These are phyloP conservation scores for Oryza officinalis DNA, from an alignment of 176 grass and related monocot genomes.

Conservation along the genomic window DNA sequence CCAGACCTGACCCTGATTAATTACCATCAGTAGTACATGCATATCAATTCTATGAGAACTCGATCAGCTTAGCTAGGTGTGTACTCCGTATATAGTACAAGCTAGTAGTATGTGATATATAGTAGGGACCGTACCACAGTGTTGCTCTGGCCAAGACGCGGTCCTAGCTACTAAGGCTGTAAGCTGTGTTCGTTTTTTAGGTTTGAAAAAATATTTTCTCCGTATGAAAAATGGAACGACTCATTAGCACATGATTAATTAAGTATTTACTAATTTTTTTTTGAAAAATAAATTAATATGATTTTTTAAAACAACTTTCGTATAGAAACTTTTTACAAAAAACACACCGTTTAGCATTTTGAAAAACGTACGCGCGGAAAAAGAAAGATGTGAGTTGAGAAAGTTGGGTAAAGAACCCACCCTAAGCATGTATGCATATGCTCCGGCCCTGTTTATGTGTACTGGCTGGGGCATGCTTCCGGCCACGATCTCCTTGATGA, in stretches of 20 bases:
- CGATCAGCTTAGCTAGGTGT: background rate
- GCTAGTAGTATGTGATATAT: background rate
- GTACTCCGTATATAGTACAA: background rate
- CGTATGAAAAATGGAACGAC: too few relatives aligned
- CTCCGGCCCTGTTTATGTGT: background rate
- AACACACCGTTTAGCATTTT: too few relatives aligned
- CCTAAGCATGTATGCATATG: background rate
- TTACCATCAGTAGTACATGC: background rate
- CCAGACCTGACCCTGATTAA: background rate
- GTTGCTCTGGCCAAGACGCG: constrained; percentile 16
- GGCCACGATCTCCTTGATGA: constrained; percentile 33
- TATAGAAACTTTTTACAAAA: too few relatives aligned
- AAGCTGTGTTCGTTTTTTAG: too few relatives aligned
- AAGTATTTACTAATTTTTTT: too few relatives aligned
- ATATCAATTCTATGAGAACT: background rate
- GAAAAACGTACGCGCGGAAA: too few relatives aligned
- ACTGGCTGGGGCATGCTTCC: constrained; percentile 11
- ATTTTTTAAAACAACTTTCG: too few relatives aligned
- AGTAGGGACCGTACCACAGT: background rate
- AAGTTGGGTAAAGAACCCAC: too few relatives aligned
- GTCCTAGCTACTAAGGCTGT: constrained; percentile 1
- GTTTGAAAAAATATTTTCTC: too few relatives aligned
- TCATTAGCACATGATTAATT: too few relatives aligned
- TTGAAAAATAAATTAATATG: too few relatives aligned
- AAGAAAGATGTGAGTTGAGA: too few relatives aligned